Conservation (phyloP, 2,329 filamentous ascomycete species). For the Hypoxylon sp. region DNA sequence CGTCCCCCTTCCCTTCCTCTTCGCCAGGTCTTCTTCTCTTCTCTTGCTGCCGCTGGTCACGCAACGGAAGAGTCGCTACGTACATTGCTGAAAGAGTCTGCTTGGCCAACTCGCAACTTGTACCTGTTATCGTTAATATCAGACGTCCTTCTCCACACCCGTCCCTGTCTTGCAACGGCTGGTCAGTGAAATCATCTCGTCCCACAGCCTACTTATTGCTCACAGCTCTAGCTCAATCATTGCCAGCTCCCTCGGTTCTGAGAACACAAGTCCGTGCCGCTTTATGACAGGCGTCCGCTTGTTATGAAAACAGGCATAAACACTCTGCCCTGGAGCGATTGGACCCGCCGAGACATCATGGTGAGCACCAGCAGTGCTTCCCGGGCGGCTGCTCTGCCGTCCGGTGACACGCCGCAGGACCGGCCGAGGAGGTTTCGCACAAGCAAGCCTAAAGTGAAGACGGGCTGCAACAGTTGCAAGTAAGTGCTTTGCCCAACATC, state of each 20-base stretch:
- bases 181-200: slow-evolving; percentile 9
- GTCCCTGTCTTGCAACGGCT: slow-evolving; percentile 1
- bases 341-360: slow-evolving; percentile 19
- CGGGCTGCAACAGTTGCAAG: slow-evolving; percentile 74
- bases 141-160: slow-evolving; percentile 17
- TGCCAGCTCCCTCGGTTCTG: slow-evolving; percentile 5
- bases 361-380: slow-evolving; percentile 11
- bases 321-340: slow-evolving; percentile 10
- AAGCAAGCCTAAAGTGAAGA: slow-evolving; percentile 70
- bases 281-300: background rate
- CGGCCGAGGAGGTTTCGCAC: slow-evolving; percentile 56
- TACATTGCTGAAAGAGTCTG: slow-evolving; percentile 25
- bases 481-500: slow-evolving; percentile 51
- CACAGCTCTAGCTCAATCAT: slow-evolving; percentile 7
- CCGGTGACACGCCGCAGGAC: slow-evolving; percentile 40
- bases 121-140: slow-evolving; percentile 24
- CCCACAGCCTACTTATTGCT: background rate
- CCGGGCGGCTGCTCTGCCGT: slow-evolving; percentile 13
- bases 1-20: background rate
- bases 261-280: background rate
- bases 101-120: slow-evolving; percentile 17
- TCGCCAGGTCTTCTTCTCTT: background rate
- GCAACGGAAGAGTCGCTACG: slow-evolving; percentile 14
- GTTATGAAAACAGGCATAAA: slow-evolving; percentile 24
- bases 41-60: slow-evolving; percentile 7